phyloP scores from a whole-genome alignment of 202 grass and related monocot species.

The Schoenoplectus triqueter region DNA sequence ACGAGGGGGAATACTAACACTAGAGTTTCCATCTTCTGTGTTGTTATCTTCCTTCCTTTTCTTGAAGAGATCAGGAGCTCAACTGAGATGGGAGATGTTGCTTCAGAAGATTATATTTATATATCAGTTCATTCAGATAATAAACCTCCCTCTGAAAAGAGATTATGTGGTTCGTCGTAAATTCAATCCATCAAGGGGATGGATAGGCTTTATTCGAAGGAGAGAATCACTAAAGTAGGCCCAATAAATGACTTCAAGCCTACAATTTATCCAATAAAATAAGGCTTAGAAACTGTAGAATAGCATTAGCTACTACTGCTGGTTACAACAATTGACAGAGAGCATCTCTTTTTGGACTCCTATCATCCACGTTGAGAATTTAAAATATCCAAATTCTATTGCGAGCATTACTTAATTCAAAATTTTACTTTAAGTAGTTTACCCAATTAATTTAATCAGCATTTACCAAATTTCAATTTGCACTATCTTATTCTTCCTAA shows the following conservation, averaged over 20 bases:
- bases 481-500: no score
- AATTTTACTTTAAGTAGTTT: no score
- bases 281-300: neutral
- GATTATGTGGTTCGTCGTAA: neutral
- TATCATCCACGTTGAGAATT: neutral
- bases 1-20: neutral
- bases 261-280: neutral
- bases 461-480: no score
- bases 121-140: neutral
- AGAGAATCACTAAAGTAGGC: neutral
- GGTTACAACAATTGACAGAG: neutral
- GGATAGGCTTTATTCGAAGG: neutral
- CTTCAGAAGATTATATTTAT: neutral
- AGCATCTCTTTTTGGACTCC: neutral
- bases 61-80: neutral
- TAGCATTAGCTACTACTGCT: no score
- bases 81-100: neutral
- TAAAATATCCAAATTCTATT: neutral
- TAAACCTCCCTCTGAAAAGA: neutral
- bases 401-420: no score
- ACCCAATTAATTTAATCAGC: no score
- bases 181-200: neutral
- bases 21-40: constrained; percentile 54
- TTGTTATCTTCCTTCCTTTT: constrained; percentile 8
- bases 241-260: neutral